phyloP scores from a whole-genome alignment of 2,329 filamentous ascomycete species.

The Cladophialophora psammophila region DNA sequence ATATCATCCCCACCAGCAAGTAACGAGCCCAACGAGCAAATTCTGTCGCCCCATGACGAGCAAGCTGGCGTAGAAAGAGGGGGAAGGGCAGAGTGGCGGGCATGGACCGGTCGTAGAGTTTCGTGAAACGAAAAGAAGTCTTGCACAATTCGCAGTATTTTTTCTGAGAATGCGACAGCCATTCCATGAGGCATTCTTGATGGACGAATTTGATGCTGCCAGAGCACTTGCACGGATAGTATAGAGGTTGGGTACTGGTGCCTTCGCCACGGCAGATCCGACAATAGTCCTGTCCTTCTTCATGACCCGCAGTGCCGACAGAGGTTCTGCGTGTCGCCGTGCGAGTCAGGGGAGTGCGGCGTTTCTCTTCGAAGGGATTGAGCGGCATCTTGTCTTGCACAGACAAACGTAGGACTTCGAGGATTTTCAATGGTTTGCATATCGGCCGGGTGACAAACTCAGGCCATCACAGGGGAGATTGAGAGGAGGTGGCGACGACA shows the following conservation, averaged over 20 bases:
- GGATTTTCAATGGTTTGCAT: slow-evolving; percentile 11
- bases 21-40: slow-evolving; percentile 80
- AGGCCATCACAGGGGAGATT: slow-evolving; percentile 16
- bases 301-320: slow-evolving; percentile 23
- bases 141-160: slow-evolving; percentile 99
- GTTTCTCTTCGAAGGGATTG: slow-evolving; percentile 23
- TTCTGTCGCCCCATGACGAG: slow-evolving; percentile 74
- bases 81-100: slow-evolving; percentile 79
- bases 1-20: slow-evolving; percentile 80
- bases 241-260: slow-evolving; percentile 81
- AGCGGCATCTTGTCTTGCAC: slow-evolving; percentile 30
- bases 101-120: slow-evolving; percentile 95
- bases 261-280: slow-evolving; percentile 94
- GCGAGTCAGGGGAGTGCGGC: slow-evolving; percentile 10
- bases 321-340: slow-evolving; percentile 18
- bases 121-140: slow-evolving; percentile 96
- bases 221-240: slow-evolving; percentile 98
- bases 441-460: slow-evolving; percentile 4
- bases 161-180: slow-evolving; percentile 98
- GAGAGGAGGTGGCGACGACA: slow-evolving; percentile 4
- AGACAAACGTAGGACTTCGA: background rate
- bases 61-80: slow-evolving; percentile 80
- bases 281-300: slow-evolving; percentile 77
- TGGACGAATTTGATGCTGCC: slow-evolving; percentile 99
- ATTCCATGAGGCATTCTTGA: slow-evolving; percentile 98